Conservation (phyloP, 2,329 filamentous ascomycete genomes). For the Aureobasidium sp. region DNA sequence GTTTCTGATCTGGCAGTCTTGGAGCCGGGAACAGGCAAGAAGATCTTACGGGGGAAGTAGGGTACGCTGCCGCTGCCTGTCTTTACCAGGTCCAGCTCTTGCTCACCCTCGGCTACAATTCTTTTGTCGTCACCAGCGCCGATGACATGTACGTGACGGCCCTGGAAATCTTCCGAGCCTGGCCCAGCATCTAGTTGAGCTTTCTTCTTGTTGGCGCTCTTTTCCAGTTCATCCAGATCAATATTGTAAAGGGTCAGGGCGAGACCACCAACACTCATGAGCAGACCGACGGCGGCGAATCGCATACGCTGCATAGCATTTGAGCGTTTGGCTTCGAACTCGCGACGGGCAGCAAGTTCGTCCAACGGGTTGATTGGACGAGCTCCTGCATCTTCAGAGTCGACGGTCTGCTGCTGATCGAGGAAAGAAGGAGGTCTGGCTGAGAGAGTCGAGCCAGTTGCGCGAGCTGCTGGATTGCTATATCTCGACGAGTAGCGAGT, state of each 20-base stretch:
- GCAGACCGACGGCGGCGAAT: conserved; percentile 31
- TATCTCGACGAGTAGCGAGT: conserved; percentile 27
- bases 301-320: conserved; percentile 30
- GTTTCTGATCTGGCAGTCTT: conserved; percentile 15
- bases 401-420: conserved; percentile 8
- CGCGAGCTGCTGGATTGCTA: conserved; percentile 28
- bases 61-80: conserved; percentile 78
- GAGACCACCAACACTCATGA: conserved; percentile 27
- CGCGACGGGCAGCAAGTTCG: conserved; percentile 22
- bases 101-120: conserved; percentile 39
- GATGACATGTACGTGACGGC: conserved; percentile 52
- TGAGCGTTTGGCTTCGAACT: conserved; percentile 25
- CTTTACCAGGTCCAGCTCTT: conserved; percentile 66
- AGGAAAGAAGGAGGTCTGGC: conserved; percentile 14
- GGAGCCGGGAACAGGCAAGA: conserved; percentile 46
- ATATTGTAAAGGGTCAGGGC: conserved; percentile 27
- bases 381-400: neutral
- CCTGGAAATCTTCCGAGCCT: conserved; percentile 39
- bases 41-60: conserved; percentile 66
- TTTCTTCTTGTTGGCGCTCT: conserved; percentile 22
- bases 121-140: conserved; percentile 52
- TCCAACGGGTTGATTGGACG: conserved; percentile 21
- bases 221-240: conserved; percentile 29
- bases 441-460: conserved; percentile 21
- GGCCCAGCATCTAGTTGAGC: conserved; percentile 30